phyloP scores from a whole-genome alignment of 2,329 filamentous ascomycete species.

The Epichloe aotearoae region DNA sequence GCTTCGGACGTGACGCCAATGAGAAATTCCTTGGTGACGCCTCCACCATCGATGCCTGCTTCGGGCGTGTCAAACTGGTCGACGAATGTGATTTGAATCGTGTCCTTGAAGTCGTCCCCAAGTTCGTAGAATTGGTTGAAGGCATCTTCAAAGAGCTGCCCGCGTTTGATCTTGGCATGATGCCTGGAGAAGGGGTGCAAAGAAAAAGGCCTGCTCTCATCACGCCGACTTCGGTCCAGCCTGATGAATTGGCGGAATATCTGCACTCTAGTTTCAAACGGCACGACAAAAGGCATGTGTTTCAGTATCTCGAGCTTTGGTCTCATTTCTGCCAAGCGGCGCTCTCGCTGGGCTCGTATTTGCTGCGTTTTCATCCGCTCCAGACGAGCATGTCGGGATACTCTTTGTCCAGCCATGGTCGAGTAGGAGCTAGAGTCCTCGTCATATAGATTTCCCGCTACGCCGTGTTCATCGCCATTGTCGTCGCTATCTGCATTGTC shows the following conservation, averaged over 20 bases:
- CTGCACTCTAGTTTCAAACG: slow-evolving; percentile 79
- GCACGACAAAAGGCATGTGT: slow-evolving; percentile 95
- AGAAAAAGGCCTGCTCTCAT: slow-evolving; percentile 7
- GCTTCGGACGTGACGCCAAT: slow-evolving; percentile 79
- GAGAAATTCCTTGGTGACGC: slow-evolving; percentile 94
- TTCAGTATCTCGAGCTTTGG: slow-evolving; percentile 82
- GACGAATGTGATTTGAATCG: slow-evolving; percentile 92
- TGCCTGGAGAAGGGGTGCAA: slow-evolving; percentile 37
- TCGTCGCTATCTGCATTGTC: slow-evolving; percentile 14
- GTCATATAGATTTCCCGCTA: slow-evolving; percentile 21
- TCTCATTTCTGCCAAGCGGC: slow-evolving; percentile 64
- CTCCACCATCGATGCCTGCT: slow-evolving; percentile 91
- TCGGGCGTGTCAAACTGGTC: slow-evolving; percentile 79
- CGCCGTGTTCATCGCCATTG: slow-evolving; percentile 18
- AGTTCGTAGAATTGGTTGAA: slow-evolving; percentile 71
- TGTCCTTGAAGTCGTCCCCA: slow-evolving; percentile 76
- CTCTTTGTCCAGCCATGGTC: slow-evolving; percentile 39
- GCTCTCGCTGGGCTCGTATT: slow-evolving; percentile 52
- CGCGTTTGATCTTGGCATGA: slow-evolving; percentile 66
- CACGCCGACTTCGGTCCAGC: slow-evolving; percentile 40
- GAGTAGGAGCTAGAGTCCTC: slow-evolving; percentile 14
- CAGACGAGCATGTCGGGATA: slow-evolving; percentile 49
- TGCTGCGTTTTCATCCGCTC: slow-evolving; percentile 52
- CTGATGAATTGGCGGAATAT: slow-evolving; percentile 90
- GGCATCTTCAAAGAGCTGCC: slow-evolving; percentile 73